phyloP scores from a whole-genome alignment of 108 stramenopile species.

The Heterococcus sp. region DNA sequence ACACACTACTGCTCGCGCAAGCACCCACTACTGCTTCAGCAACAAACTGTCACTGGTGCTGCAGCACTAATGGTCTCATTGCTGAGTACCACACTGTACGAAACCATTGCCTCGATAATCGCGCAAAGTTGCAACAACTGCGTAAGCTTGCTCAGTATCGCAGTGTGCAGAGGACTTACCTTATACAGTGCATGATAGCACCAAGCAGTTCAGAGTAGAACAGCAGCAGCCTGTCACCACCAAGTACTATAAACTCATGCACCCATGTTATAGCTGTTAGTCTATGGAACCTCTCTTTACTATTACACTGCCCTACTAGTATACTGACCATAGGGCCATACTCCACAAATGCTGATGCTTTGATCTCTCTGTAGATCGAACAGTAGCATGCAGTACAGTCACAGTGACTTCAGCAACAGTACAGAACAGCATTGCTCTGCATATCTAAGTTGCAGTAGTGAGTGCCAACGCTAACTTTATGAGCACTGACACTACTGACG shows the following conservation, averaged over 20 bases:
- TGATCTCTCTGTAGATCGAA: conserved; percentile 77
- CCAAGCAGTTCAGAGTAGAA: conserved; percentile 84
- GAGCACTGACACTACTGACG: too few species aligned
- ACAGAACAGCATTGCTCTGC: neutral
- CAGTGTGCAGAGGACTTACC: too few species aligned
- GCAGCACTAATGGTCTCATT: too few species aligned
- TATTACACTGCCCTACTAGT: conserved; percentile 84
- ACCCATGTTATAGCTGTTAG: conserved; percentile 92
- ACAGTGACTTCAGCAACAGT: neutral
- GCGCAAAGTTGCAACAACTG: too few species aligned
- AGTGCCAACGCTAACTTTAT: neutral
- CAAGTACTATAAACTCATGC: conserved; percentile 84
- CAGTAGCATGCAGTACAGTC: too few species aligned
- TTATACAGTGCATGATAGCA: conserved; percentile 85
- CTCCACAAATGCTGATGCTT: conserved; percentile 68
- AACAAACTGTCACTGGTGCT: too few species aligned
- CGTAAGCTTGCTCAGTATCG: too few species aligned
- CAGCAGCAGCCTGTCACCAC: conserved; percentile 79
- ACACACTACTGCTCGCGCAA: too few species aligned
- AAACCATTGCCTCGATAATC: too few species aligned
- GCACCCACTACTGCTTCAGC: too few species aligned
- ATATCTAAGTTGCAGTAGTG: neutral
- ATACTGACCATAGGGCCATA: conserved; percentile 93
- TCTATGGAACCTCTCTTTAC: conserved; percentile 83
- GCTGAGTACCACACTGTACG: too few species aligned